Base-by-base conservation (phyloP, 2,329 filamentous ascomycete genomes). In the Xylariomycetidae sp. region DNA sequence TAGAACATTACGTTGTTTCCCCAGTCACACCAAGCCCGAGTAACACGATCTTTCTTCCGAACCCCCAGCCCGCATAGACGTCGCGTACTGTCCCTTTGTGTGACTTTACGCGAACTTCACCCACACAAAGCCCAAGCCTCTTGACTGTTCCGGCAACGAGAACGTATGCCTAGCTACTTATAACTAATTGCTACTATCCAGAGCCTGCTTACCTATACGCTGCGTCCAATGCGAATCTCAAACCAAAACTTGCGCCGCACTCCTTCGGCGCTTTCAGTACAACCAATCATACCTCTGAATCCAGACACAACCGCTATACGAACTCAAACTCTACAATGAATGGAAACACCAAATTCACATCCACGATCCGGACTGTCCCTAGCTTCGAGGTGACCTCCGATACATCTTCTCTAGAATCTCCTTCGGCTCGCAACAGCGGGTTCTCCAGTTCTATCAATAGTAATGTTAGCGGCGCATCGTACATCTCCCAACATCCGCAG, bases 381-480 rank as follows among this genome's bases (percentile, higher is more conserved):
- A 77, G 70, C 58, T 68, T 70, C 51, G 74, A 78, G 52, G 66
- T 59, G 20, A 50, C 56, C 26, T 63, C 62, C 16, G 61, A 66
- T 36, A 54, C 46, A 10, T 62, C 61, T 27, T 62, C 58, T 12
- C 54, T 57, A 31, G 57, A 59, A 25, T 57, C 60, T 12, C 56
- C 55, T 5, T 64, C 62, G 18, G 45, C 58, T 16, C 65, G 63
- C 40, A 67, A 67, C 45, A 77, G 72, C 37, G 63, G 59, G 40
- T 71, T 77, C 44, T 75, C 73, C 25, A 74, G 72, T 59, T 76
- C 72, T 27, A 57, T 71, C 25, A 70, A 72, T 50, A 78, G 74
- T 56, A 72, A 66, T 50, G 53, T 59, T 32, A 76, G 72, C 56
- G 63, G 58, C 33, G 54, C 59, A 26, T 74, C 72, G 46, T 43